Conservation (phyloP, 176 grass and related monocot species). For the Secale cereale region DNA sequence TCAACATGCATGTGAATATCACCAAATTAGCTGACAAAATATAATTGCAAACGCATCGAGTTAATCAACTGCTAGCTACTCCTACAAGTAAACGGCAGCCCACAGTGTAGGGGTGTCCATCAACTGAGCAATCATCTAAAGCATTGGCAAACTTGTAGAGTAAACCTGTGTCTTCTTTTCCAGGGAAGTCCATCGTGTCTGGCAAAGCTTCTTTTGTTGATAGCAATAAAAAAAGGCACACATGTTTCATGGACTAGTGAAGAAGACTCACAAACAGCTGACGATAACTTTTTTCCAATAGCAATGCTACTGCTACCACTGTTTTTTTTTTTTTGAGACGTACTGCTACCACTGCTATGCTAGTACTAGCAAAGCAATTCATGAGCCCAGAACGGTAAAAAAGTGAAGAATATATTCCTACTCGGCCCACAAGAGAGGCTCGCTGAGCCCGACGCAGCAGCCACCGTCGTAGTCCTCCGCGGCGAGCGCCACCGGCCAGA, state of each 20-base stretch:
- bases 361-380: background rate
- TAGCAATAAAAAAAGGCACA: conserved; percentile 13
- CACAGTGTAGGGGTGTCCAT: background rate
- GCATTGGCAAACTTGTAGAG: background rate
- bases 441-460: conserved; percentile 23
- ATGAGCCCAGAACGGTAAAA: background rate
- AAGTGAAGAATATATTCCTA: background rate
- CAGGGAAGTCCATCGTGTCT: background rate
- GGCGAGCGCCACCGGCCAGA: conserved; percentile 27
- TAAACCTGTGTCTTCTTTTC: background rate
- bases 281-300: conserved; percentile 1
- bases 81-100: background rate
- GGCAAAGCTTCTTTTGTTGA: background rate
- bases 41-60: background rate
- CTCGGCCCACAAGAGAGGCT: conserved; percentile 48
- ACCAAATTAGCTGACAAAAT: background rate
- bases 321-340: too few relatives aligned
- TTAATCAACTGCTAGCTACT: background rate
- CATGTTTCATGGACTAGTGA: background rate
- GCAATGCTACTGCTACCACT: background rate
- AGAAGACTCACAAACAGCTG: background rate
- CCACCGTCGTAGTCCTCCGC: conserved; percentile 47
- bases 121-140: background rate
- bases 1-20: background rate
- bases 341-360: background rate